Evolutionary conservation across 768 basidiomycete species (phyloP).

Genomic region (Kwoniella mangroviensis): DNA sequence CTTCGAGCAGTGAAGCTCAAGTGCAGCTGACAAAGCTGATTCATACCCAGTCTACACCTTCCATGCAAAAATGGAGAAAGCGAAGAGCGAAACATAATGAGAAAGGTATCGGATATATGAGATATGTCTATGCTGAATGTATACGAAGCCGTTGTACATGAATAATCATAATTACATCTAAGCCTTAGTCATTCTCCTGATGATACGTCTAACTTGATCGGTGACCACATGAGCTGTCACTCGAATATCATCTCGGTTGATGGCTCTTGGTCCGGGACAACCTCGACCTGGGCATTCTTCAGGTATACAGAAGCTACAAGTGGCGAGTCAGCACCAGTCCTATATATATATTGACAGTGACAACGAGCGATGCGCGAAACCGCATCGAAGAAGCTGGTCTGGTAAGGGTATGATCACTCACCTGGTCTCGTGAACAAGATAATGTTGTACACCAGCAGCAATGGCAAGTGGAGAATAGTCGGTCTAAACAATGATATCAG

Average conservation of each 20-base stretch:
- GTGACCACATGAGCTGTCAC: slow-evolving; percentile 31
- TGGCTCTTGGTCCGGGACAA: slow-evolving; percentile 21
- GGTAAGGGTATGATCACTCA: slow-evolving; percentile 5
- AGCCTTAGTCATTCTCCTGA: slow-evolving; percentile 16
- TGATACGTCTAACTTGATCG: slow-evolving; percentile 29
- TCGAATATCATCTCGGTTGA: slow-evolving; percentile 29
- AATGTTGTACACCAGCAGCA: slow-evolving; percentile 33
- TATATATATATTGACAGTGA: too few relatives aligned
- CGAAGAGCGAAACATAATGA: not conserved
- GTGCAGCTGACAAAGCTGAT: not conserved
- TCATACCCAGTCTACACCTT: not conserved
- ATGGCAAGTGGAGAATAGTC: slow-evolving; percentile 38
- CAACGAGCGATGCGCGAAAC: too few relatives aligned
- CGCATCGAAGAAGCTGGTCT: too few relatives aligned
- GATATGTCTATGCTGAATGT: not conserved
- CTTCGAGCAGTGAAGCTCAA: not conserved
- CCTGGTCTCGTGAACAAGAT: slow-evolving; percentile 31
- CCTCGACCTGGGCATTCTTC: slow-evolving; percentile 32
- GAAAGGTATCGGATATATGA: not conserved
- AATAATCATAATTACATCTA: not conserved
- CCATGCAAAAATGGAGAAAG: not conserved
- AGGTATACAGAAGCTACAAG: slow-evolving; percentile 33
- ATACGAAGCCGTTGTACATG: not conserved
- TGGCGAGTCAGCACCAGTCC: not conserved
- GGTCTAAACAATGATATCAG: slow-evolving; percentile 18